phyloP scores from a whole-genome alignment of 140 eudicot genomes.

The Senecio squalidus region DNA sequence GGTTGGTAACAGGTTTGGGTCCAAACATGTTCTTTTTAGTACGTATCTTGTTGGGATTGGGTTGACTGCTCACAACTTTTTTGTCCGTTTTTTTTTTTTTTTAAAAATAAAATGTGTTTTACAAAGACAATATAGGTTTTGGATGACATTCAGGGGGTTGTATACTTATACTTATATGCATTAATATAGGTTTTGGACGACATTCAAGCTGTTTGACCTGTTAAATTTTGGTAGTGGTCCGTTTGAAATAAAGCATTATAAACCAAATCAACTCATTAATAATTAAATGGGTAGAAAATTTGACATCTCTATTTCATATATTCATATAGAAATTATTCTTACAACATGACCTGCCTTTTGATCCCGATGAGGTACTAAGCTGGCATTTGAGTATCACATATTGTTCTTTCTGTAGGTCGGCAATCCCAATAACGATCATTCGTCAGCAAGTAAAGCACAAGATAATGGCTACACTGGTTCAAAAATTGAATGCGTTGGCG shows the following conservation, averaged over 20 bases:
- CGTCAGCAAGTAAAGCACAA: slow-evolving; percentile 16
- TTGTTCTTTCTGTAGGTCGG: slow-evolving; percentile 30
- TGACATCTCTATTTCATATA: neutral
- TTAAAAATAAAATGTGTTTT: no score
- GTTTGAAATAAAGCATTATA: neutral
- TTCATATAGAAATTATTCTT: no score
- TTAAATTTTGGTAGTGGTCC: neutral
- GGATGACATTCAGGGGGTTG: neutral
- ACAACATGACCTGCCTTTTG: no score
- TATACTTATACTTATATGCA: no score
- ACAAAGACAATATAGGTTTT: no score
- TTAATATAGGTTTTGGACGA: neutral
- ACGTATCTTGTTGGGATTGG: no score
- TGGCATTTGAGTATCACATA: no score
- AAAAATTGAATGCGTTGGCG: slow-evolving; percentile 15
- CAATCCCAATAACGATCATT: slow-evolving; percentile 19
- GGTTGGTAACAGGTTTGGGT: no score
- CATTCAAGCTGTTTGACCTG: neutral
- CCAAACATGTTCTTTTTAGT: no score
- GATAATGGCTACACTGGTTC: slow-evolving; percentile 34
- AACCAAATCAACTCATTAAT: neutral
- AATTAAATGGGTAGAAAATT: neutral
- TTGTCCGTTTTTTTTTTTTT: no score
- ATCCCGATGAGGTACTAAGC: no score
- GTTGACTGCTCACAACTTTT: no score